Evolutionary conservation across 2,329 filamentous ascomycete genomes (phyloP), one percentile per base, ranked within the genome.

Genomic region (Thermomyces lanuginosus): DNA sequence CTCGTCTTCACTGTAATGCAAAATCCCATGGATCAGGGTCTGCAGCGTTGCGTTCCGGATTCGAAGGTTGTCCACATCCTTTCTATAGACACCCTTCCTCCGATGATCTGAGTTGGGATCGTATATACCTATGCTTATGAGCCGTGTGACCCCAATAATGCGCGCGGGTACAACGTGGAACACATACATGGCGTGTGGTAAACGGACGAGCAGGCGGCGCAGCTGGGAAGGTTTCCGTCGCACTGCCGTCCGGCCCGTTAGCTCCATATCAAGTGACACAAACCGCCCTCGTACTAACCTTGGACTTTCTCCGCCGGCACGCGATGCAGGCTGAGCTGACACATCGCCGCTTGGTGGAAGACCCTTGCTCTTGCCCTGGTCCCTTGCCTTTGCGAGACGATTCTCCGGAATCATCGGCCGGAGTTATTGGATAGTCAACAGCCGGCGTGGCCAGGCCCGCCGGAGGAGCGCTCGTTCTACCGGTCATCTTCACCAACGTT

Each of bases 51-150:
- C 80, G 44, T 76, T 82, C 36, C 73, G 73, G 12, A 83, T 84
- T 56, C 91, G 91, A 49, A 86, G 66, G 45, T 71, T 81, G 51
- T 92, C 84, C 13, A 78, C 72, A 51, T 92, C 89, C 54, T 92
- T 83, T 45, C 86, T 84, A 53, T 95, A 95, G 25, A 95, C 89
- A 33, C 89, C 89, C 51, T 95, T 95, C 26, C 89, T 76, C 26
- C 89, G 77, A 51, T 93, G 84, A 51, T 98, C 89, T 32, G 84
- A 92, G 47, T 84, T 91, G 3, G 84, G 86, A 47, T 95, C 86
- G 61, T 95, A 95, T 38, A 93, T 66, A 51, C 89, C 93, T 56
- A 79, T 72, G 51, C 89, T 93, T 56, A 79, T 72, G 13, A 42
- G 34, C 13, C 33, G 28, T 15, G 17, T 37, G 17, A 33, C 34